These are phyloP conservation scores for Diatrype stigma DNA, from an alignment of 2,329 filamentous ascomycete species.

Conservation along the genomic window DNA sequence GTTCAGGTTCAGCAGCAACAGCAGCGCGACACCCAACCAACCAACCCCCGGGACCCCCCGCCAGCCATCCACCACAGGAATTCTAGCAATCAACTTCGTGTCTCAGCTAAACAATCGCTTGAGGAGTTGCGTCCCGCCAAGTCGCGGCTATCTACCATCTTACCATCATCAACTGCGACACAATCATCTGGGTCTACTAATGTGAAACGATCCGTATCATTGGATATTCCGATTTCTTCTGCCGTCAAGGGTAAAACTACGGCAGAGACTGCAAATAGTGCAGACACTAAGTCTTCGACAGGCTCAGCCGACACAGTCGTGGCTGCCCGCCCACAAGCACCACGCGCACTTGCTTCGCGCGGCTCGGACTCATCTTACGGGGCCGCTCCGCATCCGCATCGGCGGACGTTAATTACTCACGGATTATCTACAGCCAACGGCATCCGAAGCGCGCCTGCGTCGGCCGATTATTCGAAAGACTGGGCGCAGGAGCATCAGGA, in stretches of 20 bases:
- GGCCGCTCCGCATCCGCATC: conserved; percentile 25
- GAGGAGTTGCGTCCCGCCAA: conserved; percentile 23
- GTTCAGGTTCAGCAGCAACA: conserved; percentile 13
- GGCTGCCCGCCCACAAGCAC: conserved; percentile 29
- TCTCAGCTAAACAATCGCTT: conserved; percentile 20
- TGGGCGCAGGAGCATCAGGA: conserved; percentile 42
- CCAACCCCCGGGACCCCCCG: conserved; percentile 18
- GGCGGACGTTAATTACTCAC: conserved; percentile 1
- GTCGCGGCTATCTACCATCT: conserved; percentile 30
- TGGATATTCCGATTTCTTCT: conserved; percentile 26
- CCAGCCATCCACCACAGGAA: conserved; percentile 16
- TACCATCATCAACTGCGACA: conserved; percentile 18
- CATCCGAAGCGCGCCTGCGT: conserved; percentile 13
- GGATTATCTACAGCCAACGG: conserved; percentile 12
- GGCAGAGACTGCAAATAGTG: conserved; percentile 9
- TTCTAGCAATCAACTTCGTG: conserved; percentile 19
- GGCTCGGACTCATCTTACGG: conserved; percentile 33
- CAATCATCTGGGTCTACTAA: conserved; percentile 20
- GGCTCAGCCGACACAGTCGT: conserved; percentile 25
- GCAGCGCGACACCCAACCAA: conserved; percentile 23
- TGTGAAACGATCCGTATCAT: conserved; percentile 34
- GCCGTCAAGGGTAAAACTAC: conserved; percentile 8
- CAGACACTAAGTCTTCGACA: conserved; percentile 22
- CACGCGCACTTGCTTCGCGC: conserved; percentile 36
- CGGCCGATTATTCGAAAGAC: conserved; percentile 30